Base-by-base conservation (phyloP, 768 basidiomycete genomes). In the Lactarius pseudohatsudake region DNA sequence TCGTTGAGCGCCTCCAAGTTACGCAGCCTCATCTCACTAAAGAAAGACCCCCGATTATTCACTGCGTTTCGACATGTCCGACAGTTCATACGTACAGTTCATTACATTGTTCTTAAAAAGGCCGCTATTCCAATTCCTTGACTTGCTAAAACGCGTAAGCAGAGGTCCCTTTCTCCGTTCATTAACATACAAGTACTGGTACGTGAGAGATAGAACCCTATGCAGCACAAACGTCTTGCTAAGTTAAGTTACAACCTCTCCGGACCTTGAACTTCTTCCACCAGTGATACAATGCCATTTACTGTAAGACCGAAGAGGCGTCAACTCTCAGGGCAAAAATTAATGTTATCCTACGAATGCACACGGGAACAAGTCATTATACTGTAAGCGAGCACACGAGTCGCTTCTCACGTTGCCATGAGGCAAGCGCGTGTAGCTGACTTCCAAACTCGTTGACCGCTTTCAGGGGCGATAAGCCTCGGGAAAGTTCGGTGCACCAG, bases 51-150 rank as follows among this genome's bases (percentile, higher is more conserved):
- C 16, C 22, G 5, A 30, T 18, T 56, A 40, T 59, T 67, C 26
- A 59, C 57, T 30, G 43, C 38, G 9, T 67, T 56, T 36, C 57
- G 66, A 13, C 62, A 64, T 56, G 28, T 41, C 2, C 43, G 26
- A 20, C 66, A 67, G 13, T 28, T 56, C 9, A 34, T 36, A 4
- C 62, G 62, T 55, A 60, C 66, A 0, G 13, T n/a, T 18, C 8
- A 10, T 4, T 59, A 64, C 47, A 18, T 26, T n/a, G 38, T 56
- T 8, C 41, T 34, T 20, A 40, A 20, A 4, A 38, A n/a, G 15
- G 53, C 66, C n/a, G 66, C 66, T 38, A 56, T 67, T 20, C 66
- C 66, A 18, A 22, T 38, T 40, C 38, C 57, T 11, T 36, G 18
- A 36, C 50, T 26, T 15, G 15, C 22, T 15, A 26, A 26, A 22